Percentiles rank a stretch among this genome's conserved stretches.
Conservation (phyloP, 2,329 filamentous ascomycete species). For the Xenoacremonium recifei region DNA sequence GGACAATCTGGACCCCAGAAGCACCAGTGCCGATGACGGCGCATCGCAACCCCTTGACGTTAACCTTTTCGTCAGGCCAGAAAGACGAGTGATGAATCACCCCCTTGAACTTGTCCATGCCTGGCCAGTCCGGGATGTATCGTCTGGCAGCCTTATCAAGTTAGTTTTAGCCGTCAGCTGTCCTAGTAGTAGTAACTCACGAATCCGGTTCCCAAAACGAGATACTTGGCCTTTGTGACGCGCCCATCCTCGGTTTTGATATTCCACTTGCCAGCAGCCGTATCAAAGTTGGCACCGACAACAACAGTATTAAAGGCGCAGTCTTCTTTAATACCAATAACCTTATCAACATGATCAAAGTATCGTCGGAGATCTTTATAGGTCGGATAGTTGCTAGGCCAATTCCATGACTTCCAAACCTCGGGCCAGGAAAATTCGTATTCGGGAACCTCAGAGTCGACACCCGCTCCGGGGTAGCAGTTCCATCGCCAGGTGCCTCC, state of each 20-base stretch:
- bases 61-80: conserved; percentile 58
- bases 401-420: conserved; percentile 56
- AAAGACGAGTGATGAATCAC: conserved; percentile 58
- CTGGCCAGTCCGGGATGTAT: conserved; percentile 60
- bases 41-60: conserved; percentile 56
- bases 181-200: conserved; percentile 22
- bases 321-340: conserved; percentile 55
- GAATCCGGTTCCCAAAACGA: conserved; percentile 49
- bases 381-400: conserved; percentile 50
- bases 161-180: not conserved
- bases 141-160: conserved; percentile 49
- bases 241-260: conserved; percentile 32
- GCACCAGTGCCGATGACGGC: conserved; percentile 65
- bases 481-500: conserved; percentile 59
- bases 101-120: conserved; percentile 59
- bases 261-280: conserved; percentile 45
- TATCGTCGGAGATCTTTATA: conserved; percentile 53
- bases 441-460: conserved; percentile 53
- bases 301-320: conserved; percentile 56
- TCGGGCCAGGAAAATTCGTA: conserved; percentile 55
- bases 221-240: conserved; percentile 47
- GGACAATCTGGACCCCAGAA: conserved; percentile 62
- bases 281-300: conserved; percentile 50
- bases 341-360: conserved; percentile 58
- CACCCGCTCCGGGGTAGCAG: conserved; percentile 52